These are phyloP conservation scores for Venturia nashicola DNA, from an alignment of 2,329 filamentous ascomycete species.

Conservation along the genomic window DNA sequence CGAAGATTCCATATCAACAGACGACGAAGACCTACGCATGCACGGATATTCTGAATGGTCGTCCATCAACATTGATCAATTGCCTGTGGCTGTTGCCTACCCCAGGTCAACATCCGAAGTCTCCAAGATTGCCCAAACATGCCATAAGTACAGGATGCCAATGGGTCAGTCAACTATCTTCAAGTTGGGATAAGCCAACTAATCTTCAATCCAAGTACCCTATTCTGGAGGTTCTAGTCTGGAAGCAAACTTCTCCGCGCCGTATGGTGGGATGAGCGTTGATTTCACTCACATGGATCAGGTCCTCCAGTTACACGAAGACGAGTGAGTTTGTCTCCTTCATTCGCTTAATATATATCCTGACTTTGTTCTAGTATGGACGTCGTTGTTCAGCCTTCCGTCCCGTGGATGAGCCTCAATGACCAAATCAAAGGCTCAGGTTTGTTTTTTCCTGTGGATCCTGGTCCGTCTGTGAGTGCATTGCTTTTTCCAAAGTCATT, in stretches of 20 bases:
- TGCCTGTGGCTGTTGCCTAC: conserved; percentile 54
- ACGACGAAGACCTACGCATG: conserved; percentile 48
- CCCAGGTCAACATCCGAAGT: conserved; percentile 54
- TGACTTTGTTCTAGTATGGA: conserved; percentile 47
- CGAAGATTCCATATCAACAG: conserved; percentile 48
- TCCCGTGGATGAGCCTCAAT: conserved; percentile 88
- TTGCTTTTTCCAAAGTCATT: background rate
- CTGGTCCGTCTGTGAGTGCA: conserved; percentile 45
- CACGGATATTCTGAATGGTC: conserved; percentile 64
- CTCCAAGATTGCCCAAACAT: conserved; percentile 53
- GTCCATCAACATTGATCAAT: conserved; percentile 49
- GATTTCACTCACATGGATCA: conserved; percentile 84
- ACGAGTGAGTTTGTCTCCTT: conserved; percentile 19
- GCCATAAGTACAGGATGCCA: conserved; percentile 66
- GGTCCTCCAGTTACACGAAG: conserved; percentile 65
- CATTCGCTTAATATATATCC: background rate
- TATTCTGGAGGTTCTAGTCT: conserved; percentile 66
- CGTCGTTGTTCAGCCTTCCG: conserved; percentile 77
- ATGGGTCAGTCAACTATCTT: conserved; percentile 36
- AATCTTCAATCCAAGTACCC: conserved; percentile 31
- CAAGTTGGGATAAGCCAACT: conserved; percentile 9
- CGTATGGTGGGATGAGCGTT: conserved; percentile 75
- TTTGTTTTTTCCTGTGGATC: conserved; percentile 85
- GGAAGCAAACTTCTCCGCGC: conserved; percentile 82
- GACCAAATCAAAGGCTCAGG: conserved; percentile 58